phyloP scores from a whole-genome alignment of 2,329 filamentous ascomycete genomes.

The Stemphylium lycopersici region DNA sequence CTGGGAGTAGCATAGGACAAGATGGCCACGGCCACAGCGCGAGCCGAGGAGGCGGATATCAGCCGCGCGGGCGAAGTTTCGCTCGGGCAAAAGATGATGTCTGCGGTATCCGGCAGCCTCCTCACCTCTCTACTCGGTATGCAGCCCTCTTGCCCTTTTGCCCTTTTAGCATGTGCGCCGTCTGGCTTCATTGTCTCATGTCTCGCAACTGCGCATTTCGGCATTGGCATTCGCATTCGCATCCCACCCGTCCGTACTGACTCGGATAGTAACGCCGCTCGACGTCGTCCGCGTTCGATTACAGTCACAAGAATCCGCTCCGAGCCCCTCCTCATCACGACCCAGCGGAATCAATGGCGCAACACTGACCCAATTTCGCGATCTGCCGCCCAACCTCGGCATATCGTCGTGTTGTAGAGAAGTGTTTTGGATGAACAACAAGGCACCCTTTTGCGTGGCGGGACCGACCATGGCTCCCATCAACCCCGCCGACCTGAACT shows the following conservation, averaged over 20 bases:
- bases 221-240: slow-evolving; percentile 1
- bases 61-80: slow-evolving; percentile 69
- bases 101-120: slow-evolving; percentile 87
- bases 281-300: slow-evolving; percentile 95
- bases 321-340: slow-evolving; percentile 60
- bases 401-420: slow-evolving; percentile 95
- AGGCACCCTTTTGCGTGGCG: slow-evolving; percentile 80
- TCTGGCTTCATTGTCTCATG: background rate
- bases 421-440: slow-evolving; percentile 94
- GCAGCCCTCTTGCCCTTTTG: background rate
- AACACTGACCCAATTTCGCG: slow-evolving; percentile 59
- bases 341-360: slow-evolving; percentile 35
- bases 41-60: slow-evolving; percentile 52
- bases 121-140: slow-evolving; percentile 76
- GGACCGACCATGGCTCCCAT: slow-evolving; percentile 57
- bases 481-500: slow-evolving; percentile 60
- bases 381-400: slow-evolving; percentile 82
- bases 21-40: slow-evolving; percentile 40
- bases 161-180: background rate
- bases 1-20: slow-evolving; percentile 14
- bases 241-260: slow-evolving; percentile 10
- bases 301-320: slow-evolving; percentile 76
- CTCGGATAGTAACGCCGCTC: slow-evolving; percentile 75
- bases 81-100: slow-evolving; percentile 89
- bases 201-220: background rate